A percentile compares a stretch with the other conserved stretches of the same genome.
These are phyloP conservation scores for Stagonosporopsis rhizophila DNA, from an alignment of 2,329 filamentous ascomycete genomes.

Conservation along the genomic window DNA sequence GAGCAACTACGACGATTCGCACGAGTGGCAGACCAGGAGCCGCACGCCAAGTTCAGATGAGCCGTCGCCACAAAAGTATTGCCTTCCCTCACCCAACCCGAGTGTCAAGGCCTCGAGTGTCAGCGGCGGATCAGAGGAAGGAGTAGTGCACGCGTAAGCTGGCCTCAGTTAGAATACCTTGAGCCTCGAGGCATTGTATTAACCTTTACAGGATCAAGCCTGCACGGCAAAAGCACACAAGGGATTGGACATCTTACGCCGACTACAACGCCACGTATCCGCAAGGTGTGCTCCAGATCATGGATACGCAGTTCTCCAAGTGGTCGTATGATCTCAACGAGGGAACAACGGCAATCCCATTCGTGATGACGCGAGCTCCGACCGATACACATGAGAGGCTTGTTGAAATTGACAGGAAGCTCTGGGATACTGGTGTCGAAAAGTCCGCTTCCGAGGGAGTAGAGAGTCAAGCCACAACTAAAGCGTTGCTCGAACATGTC, in stretches of 20 bases:
- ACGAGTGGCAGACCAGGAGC: constrained; percentile 9
- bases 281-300: constrained; percentile 2
- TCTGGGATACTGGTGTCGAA: background rate
- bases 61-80: background rate
- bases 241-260: background rate
- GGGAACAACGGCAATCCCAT: constrained; percentile 5
- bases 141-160: background rate
- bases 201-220: background rate
- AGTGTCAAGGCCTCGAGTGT: background rate
- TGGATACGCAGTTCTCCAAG: constrained; percentile 17
- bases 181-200: background rate
- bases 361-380: constrained; percentile 10
- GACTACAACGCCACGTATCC: background rate
- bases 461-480: background rate
- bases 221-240: background rate
- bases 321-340: constrained; percentile 14
- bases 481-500: background rate
- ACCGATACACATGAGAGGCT: constrained; percentile 8
- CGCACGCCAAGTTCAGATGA: constrained; percentile 15
- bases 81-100: background rate
- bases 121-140: background rate
- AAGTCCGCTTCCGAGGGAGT: background rate
- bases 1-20: constrained; percentile 2
- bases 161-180: background rate
- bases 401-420: background rate